Conservation (phyloP, 1,139 yeast genomes). For the Tardiomyces digboiensis region DNA sequence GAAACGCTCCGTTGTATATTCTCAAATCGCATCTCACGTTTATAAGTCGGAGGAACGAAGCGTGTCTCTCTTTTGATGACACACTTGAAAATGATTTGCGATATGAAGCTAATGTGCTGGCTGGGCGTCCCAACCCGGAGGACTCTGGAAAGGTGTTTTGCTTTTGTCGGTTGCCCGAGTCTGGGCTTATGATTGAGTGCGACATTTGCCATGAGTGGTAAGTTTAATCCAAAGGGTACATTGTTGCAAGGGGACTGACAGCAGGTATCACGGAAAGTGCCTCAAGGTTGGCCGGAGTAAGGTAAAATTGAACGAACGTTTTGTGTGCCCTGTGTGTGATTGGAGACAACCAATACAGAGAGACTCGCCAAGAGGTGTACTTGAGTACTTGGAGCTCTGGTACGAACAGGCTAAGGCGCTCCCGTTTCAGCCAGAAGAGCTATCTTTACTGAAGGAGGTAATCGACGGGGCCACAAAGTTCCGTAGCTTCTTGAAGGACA, state of each 20-base stretch:
- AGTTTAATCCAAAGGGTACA: too few species aligned
- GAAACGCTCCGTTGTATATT: slow-evolving; percentile 24
- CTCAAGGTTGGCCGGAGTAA: slow-evolving; percentile 32
- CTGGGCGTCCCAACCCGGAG: slow-evolving; percentile 13
- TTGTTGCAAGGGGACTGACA: background rate
- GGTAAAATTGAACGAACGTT: slow-evolving; percentile 27
- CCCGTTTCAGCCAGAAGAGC: slow-evolving; percentile 22
- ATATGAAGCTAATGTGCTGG: slow-evolving; percentile 8
- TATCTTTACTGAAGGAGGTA: slow-evolving; percentile 23
- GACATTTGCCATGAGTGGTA: slow-evolving; percentile 69
- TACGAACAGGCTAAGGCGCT: slow-evolving; percentile 14
- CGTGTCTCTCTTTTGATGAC: slow-evolving; percentile 37
- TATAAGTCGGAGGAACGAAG: slow-evolving; percentile 28
- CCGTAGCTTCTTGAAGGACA: slow-evolving; percentile 30
- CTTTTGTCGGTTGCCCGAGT: slow-evolving; percentile 58
- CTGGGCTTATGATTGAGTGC: slow-evolving; percentile 71
- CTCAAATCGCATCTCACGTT: slow-evolving; percentile 24
- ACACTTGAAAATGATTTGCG: slow-evolving; percentile 18
- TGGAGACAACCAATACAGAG: slow-evolving; percentile 26
- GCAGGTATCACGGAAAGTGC: slow-evolving; percentile 53
- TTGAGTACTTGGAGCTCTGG: slow-evolving; percentile 28
- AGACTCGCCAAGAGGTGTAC: slow-evolving; percentile 26
- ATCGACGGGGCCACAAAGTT: slow-evolving; percentile 29
- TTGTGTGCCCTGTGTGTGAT: slow-evolving; percentile 64
- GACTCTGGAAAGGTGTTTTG: slow-evolving; percentile 37